These are phyloP conservation scores for Mucor ambiguus DNA, from an alignment of 371 early-diverging fungal species.

Conservation along the genomic window DNA sequence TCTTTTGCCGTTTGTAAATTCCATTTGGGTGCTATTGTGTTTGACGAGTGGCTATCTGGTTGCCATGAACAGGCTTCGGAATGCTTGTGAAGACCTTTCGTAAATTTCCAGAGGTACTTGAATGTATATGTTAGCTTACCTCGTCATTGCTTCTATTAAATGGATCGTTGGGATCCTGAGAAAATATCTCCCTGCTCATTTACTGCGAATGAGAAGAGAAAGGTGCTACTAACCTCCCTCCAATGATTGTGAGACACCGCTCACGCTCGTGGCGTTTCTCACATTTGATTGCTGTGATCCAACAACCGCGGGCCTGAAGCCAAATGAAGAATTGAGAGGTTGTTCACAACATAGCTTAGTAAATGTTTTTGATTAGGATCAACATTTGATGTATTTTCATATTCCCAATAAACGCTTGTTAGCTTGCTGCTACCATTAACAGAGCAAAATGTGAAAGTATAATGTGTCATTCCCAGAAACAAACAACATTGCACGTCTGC, in stretches of 20 bases:
- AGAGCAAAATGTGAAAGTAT: too few relatives aligned
- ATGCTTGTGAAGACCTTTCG: not conserved
- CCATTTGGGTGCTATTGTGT: not conserved
- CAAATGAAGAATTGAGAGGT: not conserved
- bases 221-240: not conserved
- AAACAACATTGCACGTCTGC: too few relatives aligned
- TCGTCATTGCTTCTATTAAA: not conserved
- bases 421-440: too few relatives aligned
- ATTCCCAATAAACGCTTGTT: too few relatives aligned
- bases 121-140: not conserved
- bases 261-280: not conserved
- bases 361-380: too few relatives aligned
- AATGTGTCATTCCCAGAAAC: too few relatives aligned
- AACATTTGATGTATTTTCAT: not conserved
- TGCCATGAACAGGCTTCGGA: not conserved
- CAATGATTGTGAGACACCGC: not conserved
- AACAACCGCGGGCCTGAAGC: not conserved
- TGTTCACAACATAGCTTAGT: too few relatives aligned
- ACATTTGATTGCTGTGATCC: not conserved
- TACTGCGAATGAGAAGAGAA: not conserved
- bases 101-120: not conserved
- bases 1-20: not conserved
- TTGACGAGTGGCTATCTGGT: not conserved
- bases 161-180: conserved; percentile 2
- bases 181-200: not conserved